These are phyloP conservation scores for Raffaelea ambrosiae DNA, from an alignment of 2,329 filamentous ascomycete species.

Conservation along the genomic window DNA sequence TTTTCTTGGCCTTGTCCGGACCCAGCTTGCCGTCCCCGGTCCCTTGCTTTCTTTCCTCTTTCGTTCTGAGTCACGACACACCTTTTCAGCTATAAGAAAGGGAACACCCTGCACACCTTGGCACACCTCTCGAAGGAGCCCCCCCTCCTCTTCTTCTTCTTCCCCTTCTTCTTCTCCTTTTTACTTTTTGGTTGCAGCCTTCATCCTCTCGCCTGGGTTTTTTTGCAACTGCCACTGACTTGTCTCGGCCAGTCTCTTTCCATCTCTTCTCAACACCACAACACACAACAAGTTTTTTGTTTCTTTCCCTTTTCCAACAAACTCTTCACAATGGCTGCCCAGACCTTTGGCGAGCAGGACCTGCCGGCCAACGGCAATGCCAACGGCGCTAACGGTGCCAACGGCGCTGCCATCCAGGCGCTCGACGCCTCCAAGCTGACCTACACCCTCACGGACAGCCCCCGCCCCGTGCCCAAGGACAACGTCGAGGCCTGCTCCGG, in stretches of 20 bases:
- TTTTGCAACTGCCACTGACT: too few relatives aligned
- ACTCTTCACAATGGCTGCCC: too few relatives aligned
- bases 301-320: not conserved
- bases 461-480: slow-evolving; percentile 41
- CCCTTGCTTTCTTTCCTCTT: not conserved
- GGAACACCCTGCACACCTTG: not conserved
- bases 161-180: not conserved
- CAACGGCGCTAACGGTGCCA: slow-evolving; percentile 15
- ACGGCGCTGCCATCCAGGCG: slow-evolving; percentile 41
- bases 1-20: not conserved
- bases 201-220: too few relatives aligned
- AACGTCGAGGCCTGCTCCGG: slow-evolving; percentile 37
- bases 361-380: slow-evolving; percentile 17
- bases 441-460: slow-evolving; percentile 41
- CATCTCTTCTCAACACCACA: too few relatives aligned
- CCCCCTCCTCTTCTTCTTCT: not conserved
- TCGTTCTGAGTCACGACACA: slow-evolving; percentile 3
- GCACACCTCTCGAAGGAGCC: not conserved
- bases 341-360: too few relatives aligned
- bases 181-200: too few relatives aligned
- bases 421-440: slow-evolving; percentile 55
- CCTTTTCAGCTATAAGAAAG: not conserved
- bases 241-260: too few relatives aligned
- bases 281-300: too few relatives aligned
- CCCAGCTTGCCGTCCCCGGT: not conserved